Conservation (phyloP, 495 filamentous ascomycete genomes). For the Letharia lupina region DNA sequence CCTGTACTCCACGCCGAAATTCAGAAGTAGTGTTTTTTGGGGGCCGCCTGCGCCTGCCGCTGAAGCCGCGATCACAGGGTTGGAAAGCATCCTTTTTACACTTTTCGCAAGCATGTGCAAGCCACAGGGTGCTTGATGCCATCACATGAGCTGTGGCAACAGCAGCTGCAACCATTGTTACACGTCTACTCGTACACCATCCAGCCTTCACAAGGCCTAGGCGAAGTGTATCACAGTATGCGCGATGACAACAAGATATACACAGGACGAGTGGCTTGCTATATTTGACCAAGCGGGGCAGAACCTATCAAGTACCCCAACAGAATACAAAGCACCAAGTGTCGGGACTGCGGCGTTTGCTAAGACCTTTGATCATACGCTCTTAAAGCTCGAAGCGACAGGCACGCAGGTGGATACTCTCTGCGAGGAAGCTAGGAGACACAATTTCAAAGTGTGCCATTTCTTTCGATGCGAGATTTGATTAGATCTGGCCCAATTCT, state of each 20-base stretch:
- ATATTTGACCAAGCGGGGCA: conserved; percentile 15
- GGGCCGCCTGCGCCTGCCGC: too few species aligned
- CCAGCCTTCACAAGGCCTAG: background rate
- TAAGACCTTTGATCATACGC: conserved; percentile 56
- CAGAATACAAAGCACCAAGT: conserved; percentile 17
- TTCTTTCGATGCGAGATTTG: background rate
- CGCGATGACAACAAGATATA: conserved; percentile 18
- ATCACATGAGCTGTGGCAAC: background rate
- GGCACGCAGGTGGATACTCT: conserved; percentile 49
- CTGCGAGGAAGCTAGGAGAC: conserved; percentile 51
- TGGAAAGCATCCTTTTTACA: background rate
- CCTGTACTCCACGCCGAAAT: background rate
- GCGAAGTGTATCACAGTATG: background rate
- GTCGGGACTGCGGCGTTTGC: conserved; percentile 25
- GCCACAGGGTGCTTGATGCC: background rate
- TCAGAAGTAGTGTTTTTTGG: too few species aligned
- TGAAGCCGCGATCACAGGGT: background rate
- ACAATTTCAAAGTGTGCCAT: conserved; percentile 47
- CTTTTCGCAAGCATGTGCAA: background rate
- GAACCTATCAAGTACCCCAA: conserved; percentile 4
- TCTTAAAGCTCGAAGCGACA: conserved; percentile 48
- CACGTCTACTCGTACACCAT: background rate
- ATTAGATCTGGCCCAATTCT: background rate
- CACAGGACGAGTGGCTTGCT: conserved; percentile 18
- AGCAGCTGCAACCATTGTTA: background rate